These are phyloP conservation scores for Epichloe sibirici DNA, from an alignment of 2,329 filamentous ascomycete genomes.

Conservation along the genomic window DNA sequence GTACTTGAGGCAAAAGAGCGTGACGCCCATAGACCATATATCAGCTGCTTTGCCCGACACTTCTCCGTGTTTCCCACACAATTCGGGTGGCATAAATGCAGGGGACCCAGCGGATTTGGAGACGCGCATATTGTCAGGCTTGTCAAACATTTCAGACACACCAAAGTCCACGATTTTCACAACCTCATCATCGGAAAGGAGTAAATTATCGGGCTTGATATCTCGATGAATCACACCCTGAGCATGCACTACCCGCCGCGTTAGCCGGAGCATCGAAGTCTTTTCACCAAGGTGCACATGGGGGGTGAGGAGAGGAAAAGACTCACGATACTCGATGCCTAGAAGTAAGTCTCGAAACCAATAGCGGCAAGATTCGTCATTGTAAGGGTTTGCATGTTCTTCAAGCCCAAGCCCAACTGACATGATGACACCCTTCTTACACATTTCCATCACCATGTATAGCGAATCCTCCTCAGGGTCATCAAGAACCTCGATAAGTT, in stretches of 20 bases:
- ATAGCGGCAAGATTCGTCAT: slow-evolving; percentile 66
- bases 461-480: slow-evolving; percentile 91
- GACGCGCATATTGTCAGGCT: slow-evolving; percentile 71
- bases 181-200: slow-evolving; percentile 82
- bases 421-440: slow-evolving; percentile 96
- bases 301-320: not conserved
- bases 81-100: slow-evolving; percentile 84
- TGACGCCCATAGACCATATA: slow-evolving; percentile 98
- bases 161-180: slow-evolving; percentile 97
- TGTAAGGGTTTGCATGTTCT: slow-evolving; percentile 70
- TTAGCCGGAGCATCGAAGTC: slow-evolving; percentile 3
- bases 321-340: slow-evolving; percentile 81
- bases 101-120: slow-evolving; percentile 90
- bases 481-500: slow-evolving; percentile 85
- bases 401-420: slow-evolving; percentile 85
- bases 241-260: slow-evolving; percentile 54
- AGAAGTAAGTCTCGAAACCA: slow-evolving; percentile 95
- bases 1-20: slow-evolving; percentile 83
- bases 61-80: slow-evolving; percentile 78
- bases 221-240: slow-evolving; percentile 93
- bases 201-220: slow-evolving; percentile 94
- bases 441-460: slow-evolving; percentile 99
- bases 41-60: slow-evolving; percentile 84
- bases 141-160: slow-evolving; percentile 98
- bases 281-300: not conserved